Evolutionary conservation across 768 basidiomycete species (phyloP), one percentile per base, ranked within the genome.

Genomic region (Boletales sp.): DNA sequence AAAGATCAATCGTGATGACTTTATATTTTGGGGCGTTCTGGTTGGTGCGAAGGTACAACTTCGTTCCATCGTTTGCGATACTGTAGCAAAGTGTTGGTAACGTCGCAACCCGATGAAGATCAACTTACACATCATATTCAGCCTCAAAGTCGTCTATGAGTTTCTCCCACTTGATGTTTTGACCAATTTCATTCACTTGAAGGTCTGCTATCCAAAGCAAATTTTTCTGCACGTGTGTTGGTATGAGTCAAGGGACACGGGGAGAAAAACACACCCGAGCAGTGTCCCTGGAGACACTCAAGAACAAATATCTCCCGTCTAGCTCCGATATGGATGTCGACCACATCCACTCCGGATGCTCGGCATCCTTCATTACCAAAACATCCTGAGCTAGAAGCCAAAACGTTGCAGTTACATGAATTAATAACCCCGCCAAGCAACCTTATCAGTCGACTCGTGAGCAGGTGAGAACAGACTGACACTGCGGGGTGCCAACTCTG

Each of bases 191-290:
- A 48, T 80, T 75, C 41, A 79, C 70, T 41, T 78, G 61, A 8
- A 89, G 72, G 56, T 89, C 82, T 8, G 84, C 78, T 41, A 90
- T 74, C 87, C 88, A 90, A 2, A 89, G 63, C 10, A 83, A 63
- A 60, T 87, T 85, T 81, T 82, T 83, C 87, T 89, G 54, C n/a
- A 28, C 25, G 37, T 38, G 10, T n/a, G 34, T 15, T 14, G 37
- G 41, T 30, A 45, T 46, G 15, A 36, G 44, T 38, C 34, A 43
- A 36, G 8, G 40, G 31, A 13, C 51, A 36, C 41, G 34, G 32
- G 30, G 37, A 34, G 30, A 38, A 39, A 11, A 30, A 61, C 72
- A 53, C 66, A 86, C 87, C 62, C 77, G 73, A 12, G 84, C 77
- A 18, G 82, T 86, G 58, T 88, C 88, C 59, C 76, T 79, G 35